These are phyloP conservation scores for Cystobasidium slooffiae DNA, from an alignment of 1,284 basidiomycete genomes.

Conservation along the genomic window DNA sequence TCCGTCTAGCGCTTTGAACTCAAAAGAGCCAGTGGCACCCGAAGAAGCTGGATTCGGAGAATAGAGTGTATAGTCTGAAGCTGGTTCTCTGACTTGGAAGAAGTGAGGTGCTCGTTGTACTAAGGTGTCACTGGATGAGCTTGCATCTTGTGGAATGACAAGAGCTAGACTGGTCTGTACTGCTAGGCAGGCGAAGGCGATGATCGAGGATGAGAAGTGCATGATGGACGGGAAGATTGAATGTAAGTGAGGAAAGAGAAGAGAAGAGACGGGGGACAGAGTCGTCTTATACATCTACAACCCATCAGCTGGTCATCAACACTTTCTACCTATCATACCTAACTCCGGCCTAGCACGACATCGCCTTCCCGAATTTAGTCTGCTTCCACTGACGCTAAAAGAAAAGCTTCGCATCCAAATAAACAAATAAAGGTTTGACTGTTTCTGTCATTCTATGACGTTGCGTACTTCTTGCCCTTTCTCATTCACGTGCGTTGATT, in stretches of 20 bases:
- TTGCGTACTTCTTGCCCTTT: too few relatives aligned
- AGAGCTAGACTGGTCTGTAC: constrained; percentile 10
- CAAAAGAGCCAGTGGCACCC: constrained; percentile 6
- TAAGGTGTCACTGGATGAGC: not conserved
- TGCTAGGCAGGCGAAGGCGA: constrained; percentile 6
- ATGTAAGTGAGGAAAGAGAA: not conserved
- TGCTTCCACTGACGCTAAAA: too few relatives aligned
- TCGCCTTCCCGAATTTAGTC: too few relatives aligned
- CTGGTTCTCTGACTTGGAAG: constrained; percentile 7
- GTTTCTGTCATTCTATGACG: too few relatives aligned
- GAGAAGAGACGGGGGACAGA: not conserved
- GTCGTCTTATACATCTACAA: too few relatives aligned
- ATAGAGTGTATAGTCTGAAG: constrained; percentile 11
- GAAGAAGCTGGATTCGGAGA: not conserved
- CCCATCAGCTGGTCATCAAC: too few relatives aligned
- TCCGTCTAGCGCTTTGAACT: constrained; percentile 25
- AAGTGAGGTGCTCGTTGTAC: constrained; percentile 19
- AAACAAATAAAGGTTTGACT: too few relatives aligned
- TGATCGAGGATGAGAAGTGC: constrained; percentile 15
- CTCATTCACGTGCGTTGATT: too few relatives aligned
- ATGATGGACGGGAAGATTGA: not conserved
- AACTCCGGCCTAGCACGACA: too few relatives aligned
- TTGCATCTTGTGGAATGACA: not conserved
- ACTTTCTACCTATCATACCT: too few relatives aligned
- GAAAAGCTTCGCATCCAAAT: too few relatives aligned